Percentiles rank a stretch among this genome's conserved stretches.
Conservation (phyloP, 139 green algal genomes). For the Ulvella scutata region DNA sequence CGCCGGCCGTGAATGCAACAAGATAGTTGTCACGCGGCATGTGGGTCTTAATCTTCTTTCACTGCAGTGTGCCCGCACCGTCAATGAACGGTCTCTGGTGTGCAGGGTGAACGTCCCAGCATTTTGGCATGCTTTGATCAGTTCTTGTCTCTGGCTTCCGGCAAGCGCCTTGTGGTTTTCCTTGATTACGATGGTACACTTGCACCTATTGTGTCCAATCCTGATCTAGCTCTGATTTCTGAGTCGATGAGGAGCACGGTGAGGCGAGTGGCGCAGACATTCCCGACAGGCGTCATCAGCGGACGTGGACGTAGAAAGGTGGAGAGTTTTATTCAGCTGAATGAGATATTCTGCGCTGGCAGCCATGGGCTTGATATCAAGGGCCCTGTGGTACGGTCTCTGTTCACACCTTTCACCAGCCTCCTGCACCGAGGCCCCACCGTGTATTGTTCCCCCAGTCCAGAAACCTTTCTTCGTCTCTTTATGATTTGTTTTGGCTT, state of each 20-base stretch:
- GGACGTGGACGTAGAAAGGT: slow-evolving; percentile 83
- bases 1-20: too few species aligned
- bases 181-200: slow-evolving; percentile 96
- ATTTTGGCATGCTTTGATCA: slow-evolving; percentile 34
- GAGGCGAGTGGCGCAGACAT: slow-evolving; percentile 49
- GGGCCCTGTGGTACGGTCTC: slow-evolving; percentile 33
- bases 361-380: slow-evolving; percentile 95
- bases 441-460: too few species aligned
- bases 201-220: slow-evolving; percentile 92
- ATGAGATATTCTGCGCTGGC: slow-evolving; percentile 92
- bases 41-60: too few species aligned
- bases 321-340: slow-evolving; percentile 78
- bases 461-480: too few species aligned
- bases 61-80: too few species aligned
- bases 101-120: slow-evolving; percentile 46
- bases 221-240: slow-evolving; percentile 75
- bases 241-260: slow-evolving; percentile 68
- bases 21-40: too few species aligned
- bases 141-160: slow-evolving; percentile 23
- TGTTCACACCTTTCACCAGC: too few species aligned
- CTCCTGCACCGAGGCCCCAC: too few species aligned
- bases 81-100: too few species aligned
- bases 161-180: slow-evolving; percentile 80
- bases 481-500: too few species aligned
- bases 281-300: slow-evolving; percentile 88